Conservation (phyloP, 2,329 filamentous ascomycete genomes). For the Cercospora citrullina region DNA sequence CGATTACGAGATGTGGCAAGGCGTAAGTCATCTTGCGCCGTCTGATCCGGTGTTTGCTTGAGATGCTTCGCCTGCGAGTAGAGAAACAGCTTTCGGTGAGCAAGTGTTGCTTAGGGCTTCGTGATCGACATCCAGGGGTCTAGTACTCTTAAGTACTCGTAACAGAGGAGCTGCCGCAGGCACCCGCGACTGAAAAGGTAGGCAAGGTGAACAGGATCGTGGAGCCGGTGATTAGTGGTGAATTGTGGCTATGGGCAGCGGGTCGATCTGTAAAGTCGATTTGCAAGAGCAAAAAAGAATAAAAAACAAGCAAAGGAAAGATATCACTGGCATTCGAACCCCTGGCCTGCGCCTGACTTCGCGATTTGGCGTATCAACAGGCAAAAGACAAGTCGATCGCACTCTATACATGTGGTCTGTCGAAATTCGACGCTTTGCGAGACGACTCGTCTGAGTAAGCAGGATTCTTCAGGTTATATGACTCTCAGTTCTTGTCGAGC, state of each 20-base stretch:
- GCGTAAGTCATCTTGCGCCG: not conserved
- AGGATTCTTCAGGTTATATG: too few species aligned
- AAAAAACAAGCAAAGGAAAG: too few species aligned
- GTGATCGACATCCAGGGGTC: not conserved
- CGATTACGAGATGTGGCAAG: not conserved
- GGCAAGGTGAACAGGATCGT: not conserved
- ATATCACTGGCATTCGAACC: too few species aligned
- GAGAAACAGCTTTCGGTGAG: not conserved
- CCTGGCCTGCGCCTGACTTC: too few species aligned
- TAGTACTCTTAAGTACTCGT: not conserved
- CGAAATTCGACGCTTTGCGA: too few species aligned
- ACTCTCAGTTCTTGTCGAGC: too few species aligned
- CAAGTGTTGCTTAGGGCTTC: not conserved
- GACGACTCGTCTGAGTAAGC: too few species aligned
- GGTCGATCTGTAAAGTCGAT: not conserved
- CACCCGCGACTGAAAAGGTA: not conserved
- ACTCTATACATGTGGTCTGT: too few species aligned
- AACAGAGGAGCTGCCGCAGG: not conserved
- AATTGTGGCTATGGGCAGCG: too few species aligned
- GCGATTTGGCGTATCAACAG: too few species aligned
- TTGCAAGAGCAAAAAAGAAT: too few species aligned
- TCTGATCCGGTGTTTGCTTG: not conserved
- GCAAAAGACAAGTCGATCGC: too few species aligned
- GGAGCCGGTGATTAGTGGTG: not conserved
- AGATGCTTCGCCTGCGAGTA: not conserved